Conservation (phyloP, 164 flowering plant genomes). For the Chimonanthus praecox region DNA sequence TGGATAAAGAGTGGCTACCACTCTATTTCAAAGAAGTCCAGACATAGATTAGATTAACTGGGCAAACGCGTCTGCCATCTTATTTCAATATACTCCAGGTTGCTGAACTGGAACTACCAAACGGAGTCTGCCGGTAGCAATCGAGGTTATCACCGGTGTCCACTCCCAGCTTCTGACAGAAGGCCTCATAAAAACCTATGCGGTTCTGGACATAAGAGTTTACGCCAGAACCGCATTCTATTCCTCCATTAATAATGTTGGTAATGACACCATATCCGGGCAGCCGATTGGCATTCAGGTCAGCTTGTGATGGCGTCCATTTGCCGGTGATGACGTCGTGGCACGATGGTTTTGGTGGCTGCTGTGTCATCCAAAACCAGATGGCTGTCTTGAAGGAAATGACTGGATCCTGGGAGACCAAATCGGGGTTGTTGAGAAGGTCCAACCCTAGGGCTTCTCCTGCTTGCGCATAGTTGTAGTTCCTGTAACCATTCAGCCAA, state of each 20-base stretch:
- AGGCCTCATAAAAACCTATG: conserved; percentile 10
- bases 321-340: conserved; percentile 35
- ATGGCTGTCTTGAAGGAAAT: conserved; percentile 37
- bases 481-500: conserved; percentile 15
- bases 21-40: background rate
- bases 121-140: conserved; percentile 8
- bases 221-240: conserved; percentile 25
- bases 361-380: conserved; percentile 43
- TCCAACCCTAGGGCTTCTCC: conserved; percentile 19
- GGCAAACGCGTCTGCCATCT: too few species aligned
- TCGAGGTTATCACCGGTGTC: conserved; percentile 6
- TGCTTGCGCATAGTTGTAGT: conserved; percentile 36
- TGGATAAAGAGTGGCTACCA: background rate
- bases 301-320: conserved; percentile 29
- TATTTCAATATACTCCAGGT: too few species aligned
- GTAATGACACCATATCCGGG: conserved; percentile 37
- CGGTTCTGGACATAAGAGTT: conserved; percentile 2
- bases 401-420: conserved; percentile 25
- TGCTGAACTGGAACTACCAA: background rate
- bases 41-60: background rate
- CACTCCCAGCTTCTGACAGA: conserved; percentile 6
- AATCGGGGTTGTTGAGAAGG: conserved; percentile 30
- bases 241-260: conserved; percentile 44
- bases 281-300: conserved; percentile 21
- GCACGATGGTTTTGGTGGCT: conserved; percentile 35